Evolutionary conservation across 768 basidiomycete genomes (phyloP).

Genomic region (Tephrocybe rancida): DNA sequence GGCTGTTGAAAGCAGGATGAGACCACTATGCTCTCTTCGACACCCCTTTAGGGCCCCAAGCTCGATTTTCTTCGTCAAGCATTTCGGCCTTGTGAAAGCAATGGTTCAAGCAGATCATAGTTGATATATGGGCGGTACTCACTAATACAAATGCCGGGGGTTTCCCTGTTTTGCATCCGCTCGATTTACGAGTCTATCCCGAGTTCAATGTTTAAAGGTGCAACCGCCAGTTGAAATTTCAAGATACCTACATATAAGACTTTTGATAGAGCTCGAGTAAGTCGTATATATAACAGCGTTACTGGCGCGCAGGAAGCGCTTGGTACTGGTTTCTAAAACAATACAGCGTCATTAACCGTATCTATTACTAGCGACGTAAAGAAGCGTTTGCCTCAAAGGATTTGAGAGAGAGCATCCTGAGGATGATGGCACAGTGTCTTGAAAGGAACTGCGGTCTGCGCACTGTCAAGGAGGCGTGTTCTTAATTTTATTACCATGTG

Average conservation of each 20-base stretch:
- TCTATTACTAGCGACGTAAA: background rate
- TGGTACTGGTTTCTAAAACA: no score
- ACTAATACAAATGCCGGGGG: background rate
- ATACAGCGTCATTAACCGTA: no score
- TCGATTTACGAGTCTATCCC: background rate
- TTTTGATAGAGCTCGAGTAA: conserved; percentile 4
- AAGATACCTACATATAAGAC: conserved; percentile 1
- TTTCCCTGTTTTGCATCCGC: background rate
- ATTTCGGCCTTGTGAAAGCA: conserved; percentile 8
- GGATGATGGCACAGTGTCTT: no score
- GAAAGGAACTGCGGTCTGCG: no score
- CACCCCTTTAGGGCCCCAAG: conserved; percentile 1
- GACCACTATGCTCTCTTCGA: background rate
- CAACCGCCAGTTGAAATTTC: background rate
- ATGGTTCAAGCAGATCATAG: background rate
- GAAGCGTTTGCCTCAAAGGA: no score
- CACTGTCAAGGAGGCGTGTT: no score
- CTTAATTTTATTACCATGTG: no score
- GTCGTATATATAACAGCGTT: background rate
- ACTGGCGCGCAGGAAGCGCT: background rate
- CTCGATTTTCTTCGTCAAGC: conserved; percentile 10
- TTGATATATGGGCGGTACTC: background rate
- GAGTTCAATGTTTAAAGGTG: background rate
- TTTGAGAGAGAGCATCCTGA: no score
- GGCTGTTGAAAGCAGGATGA: no score